Evolutionary conservation across 257 asterid species (phyloP).

Genomic region (Penstemon davidsonii): DNA sequence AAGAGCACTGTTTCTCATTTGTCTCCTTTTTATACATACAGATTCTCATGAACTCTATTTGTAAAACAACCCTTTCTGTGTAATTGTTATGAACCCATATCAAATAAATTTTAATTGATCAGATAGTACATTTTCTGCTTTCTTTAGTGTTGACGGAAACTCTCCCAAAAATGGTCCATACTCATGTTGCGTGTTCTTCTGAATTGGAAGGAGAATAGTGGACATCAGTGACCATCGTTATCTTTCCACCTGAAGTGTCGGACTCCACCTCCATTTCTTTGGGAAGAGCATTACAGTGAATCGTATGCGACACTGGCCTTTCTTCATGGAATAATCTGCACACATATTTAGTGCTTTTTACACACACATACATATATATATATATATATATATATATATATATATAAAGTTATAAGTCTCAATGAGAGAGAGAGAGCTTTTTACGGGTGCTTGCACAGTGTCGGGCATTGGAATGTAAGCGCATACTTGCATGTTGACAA

Average conservation of each 20-base stretch:
- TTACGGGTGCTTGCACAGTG: constrained; percentile 98
- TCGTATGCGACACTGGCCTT: constrained; percentile 76
- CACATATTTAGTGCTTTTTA: background rate
- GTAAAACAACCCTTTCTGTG: too few species aligned
- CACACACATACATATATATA: background rate
- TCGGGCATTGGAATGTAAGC: constrained; percentile 89
- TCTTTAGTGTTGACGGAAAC: too few species aligned
- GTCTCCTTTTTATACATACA: too few species aligned
- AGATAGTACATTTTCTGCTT: too few species aligned
- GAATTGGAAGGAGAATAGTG: constrained; percentile 44
- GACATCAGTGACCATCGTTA: constrained; percentile 55
- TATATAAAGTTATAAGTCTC: too few species aligned
- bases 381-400: background rate
- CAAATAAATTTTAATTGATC: too few species aligned
- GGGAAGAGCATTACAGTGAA: constrained; percentile 76
- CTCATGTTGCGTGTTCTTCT: constrained; percentile 52
- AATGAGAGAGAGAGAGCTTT: constrained; percentile 36
- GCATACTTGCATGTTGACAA: constrained; percentile 97
- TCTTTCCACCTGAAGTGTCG: constrained; percentile 43
- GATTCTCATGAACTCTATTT: too few species aligned
- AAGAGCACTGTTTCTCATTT: too few species aligned
- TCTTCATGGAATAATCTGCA: constrained; percentile 87
- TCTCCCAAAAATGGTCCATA: background rate
- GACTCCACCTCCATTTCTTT: constrained; percentile 37
- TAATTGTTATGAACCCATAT: too few species aligned